Evolutionary conservation across 371 early-diverging fungal species (phyloP).

Genomic region (Mortierella sp.): DNA sequence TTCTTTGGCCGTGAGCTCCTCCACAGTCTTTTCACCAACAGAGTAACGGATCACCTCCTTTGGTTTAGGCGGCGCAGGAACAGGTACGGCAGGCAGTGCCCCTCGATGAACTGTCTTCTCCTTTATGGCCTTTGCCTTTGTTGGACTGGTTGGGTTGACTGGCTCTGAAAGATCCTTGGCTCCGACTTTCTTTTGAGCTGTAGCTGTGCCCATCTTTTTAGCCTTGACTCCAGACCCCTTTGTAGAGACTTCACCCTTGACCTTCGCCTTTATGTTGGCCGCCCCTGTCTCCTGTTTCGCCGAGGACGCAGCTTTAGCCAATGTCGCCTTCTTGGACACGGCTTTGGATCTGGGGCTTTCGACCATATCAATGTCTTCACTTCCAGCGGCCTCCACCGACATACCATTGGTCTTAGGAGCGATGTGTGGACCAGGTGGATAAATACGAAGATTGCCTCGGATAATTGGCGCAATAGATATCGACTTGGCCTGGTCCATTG

Average conservation of each 20-base stretch:
- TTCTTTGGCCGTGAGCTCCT: conserved; percentile 38
- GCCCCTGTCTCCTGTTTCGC: conserved; percentile 8
- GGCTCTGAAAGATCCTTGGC: background rate
- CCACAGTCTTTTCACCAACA: conserved; percentile 43
- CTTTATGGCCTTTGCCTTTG: conserved; percentile 20
- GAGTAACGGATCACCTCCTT: conserved; percentile 51
- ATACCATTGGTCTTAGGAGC: conserved; percentile 13
- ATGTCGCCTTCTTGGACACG: conserved; percentile 16
- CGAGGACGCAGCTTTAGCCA: background rate
- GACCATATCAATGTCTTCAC: background rate
- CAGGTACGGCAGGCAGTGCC: conserved; percentile 38
- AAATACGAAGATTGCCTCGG: conserved; percentile 49
- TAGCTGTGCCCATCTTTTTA: background rate
- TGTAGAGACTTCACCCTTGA: conserved; percentile 3
- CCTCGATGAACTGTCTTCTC: conserved; percentile 20
- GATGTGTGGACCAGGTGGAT: conserved; percentile 45
- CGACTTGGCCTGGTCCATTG: conserved; percentile 11
- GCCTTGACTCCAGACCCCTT: background rate
- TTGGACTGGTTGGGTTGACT: background rate
- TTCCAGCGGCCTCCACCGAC: conserved; percentile 4
- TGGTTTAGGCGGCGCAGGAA: conserved; percentile 35
- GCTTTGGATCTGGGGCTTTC: conserved; percentile 18
- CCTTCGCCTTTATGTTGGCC: background rate
- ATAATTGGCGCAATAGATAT: conserved; percentile 30
- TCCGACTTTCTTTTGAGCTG: conserved; percentile 8